These are phyloP conservation scores for Amylostereum areolatum DNA, from an alignment of 1,284 basidiomycete genomes.

Conservation along the genomic window DNA sequence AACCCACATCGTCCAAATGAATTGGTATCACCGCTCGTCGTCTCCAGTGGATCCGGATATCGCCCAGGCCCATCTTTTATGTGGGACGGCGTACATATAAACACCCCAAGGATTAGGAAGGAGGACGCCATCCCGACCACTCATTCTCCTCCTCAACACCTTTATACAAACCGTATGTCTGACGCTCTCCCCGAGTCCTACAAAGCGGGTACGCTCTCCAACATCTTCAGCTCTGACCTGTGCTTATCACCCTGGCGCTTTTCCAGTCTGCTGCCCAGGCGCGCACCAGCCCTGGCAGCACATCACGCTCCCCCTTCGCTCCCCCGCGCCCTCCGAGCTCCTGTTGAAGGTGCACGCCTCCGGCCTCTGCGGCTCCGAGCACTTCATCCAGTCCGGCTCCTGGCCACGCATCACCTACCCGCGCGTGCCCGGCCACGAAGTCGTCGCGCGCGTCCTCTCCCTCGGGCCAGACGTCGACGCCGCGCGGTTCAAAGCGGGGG, in stretches of 20 bases:
- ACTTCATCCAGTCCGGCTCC: constrained; percentile 16
- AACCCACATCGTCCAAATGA: too few species aligned
- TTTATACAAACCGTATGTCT: too few species aligned
- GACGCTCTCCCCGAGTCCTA: background rate
- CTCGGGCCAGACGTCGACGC: constrained; percentile 10
- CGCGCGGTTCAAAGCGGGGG: constrained; percentile 10
- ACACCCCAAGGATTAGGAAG: too few species aligned
- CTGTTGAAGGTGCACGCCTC: constrained; percentile 19
- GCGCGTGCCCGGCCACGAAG: constrained; percentile 16
- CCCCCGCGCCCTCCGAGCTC: constrained; percentile 13
- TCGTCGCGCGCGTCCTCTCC: constrained; percentile 14
- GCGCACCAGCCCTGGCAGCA: constrained; percentile 11
- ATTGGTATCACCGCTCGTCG: too few species aligned
- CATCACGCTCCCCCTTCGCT: constrained; percentile 12
- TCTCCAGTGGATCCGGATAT: too few species aligned
- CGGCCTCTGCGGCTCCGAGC: constrained; percentile 20
- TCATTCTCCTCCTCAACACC: too few species aligned
- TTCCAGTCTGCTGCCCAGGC: constrained; percentile 2
- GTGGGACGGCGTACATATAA: too few species aligned
- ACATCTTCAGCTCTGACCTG: too few species aligned
- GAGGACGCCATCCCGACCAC: too few species aligned
- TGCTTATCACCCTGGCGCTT: background rate
- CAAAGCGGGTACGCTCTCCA: constrained; percentile 9
- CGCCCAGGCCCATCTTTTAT: too few species aligned
- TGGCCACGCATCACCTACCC: constrained; percentile 16